Percentiles rank a stretch among this genome's conserved stretches.
Evolutionary conservation across 2,329 filamentous ascomycete genomes (phyloP).

Genomic region (Penicillium olsonii): DNA sequence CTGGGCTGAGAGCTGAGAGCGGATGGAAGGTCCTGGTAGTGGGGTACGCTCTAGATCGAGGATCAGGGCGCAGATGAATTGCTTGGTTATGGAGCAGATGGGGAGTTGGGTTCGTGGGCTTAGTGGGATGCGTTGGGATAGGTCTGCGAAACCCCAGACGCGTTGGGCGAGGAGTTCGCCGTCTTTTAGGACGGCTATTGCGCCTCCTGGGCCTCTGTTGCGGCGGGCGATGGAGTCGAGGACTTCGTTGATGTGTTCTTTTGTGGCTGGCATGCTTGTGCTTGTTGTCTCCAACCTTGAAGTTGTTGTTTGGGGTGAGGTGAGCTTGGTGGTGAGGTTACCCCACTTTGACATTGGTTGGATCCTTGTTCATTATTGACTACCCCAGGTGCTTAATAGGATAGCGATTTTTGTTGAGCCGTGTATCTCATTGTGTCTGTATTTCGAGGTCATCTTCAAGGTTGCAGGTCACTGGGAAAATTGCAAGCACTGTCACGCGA

Average conservation of each 20-base stretch:
- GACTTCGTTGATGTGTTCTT: conserved; percentile 14
- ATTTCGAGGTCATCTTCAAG: no score
- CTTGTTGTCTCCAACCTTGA: background rate
- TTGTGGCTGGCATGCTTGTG: conserved; percentile 10
- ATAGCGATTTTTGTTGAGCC: no score
- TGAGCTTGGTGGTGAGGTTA: conserved; percentile 1
- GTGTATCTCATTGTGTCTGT: no score
- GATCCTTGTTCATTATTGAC: no score
- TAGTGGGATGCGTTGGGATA: conserved; percentile 41
- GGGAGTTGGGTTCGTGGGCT: conserved; percentile 41
- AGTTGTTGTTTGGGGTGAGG: background rate
- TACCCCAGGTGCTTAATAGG: no score
- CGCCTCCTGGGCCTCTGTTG: conserved; percentile 46
- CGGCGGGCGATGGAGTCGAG: conserved; percentile 21
- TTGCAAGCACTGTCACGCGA: no score
- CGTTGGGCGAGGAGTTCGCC: conserved; percentile 43
- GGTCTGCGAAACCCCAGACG: conserved; percentile 48
- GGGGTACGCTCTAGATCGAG: conserved; percentile 39
- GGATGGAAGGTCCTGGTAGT: conserved; percentile 21
- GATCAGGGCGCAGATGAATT: conserved; percentile 45
- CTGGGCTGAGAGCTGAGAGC: no score
- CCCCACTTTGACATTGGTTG: conserved; percentile 12
- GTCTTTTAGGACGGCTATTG: conserved; percentile 46
- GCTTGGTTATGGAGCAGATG: conserved; percentile 53
- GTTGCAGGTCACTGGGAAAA: no score